Base-by-base conservation (phyloP, 2,329 filamentous ascomycete genomes). In the Phyllosticta citriasiana region DNA sequence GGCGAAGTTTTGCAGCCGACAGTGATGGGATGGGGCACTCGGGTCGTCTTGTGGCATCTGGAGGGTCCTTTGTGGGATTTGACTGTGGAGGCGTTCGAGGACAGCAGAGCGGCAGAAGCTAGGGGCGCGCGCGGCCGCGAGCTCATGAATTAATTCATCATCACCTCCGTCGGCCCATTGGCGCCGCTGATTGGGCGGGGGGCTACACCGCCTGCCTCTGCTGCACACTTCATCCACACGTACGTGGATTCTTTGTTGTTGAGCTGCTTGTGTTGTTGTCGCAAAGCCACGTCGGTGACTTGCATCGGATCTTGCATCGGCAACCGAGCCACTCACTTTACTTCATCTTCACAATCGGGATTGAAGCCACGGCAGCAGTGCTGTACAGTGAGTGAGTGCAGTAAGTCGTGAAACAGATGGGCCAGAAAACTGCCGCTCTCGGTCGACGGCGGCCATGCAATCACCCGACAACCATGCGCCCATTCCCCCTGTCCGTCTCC, bases 21-120 rank as follows among this genome's bases (percentile, higher is more conserved):
- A 16, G 33, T 50, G 57, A 59, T 50, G 47, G 50, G 52, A 52
- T 30, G 54, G 33, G 52, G 57, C 22, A 59, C 57, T 53, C 57
- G 52, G 57, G 57, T 52, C 57, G 54, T 52, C 52, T 54, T 33
- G 57, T 52, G 57, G 57, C 57, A 54, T 59, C 50, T n/a, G 57
- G 57, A 25, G 40, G 30, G 52, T 52, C 57, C 27, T 30, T 10
- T 59, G 57, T 59, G 57, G 57, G 51, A 54, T 59, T 51, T 57
- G 57, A 52, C 51, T 35, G 51, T 9, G 40, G 14, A 24, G 51
- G 57, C 57, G 57, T 27, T 54, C 25, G 57, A 52, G 57, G 57
- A 25, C 57, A 26, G 51, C 57, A 26, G 7, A 40, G 10, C 8
- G 10, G 33, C 30, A 40, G 6, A 40, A 40, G 33, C 33, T 40